Percentiles rank a stretch among this genome's conserved stretches.
These are phyloP conservation scores for Pseudogymnoascus sp. DNA, from an alignment of 2,329 filamentous ascomycete species.

Conservation along the genomic window DNA sequence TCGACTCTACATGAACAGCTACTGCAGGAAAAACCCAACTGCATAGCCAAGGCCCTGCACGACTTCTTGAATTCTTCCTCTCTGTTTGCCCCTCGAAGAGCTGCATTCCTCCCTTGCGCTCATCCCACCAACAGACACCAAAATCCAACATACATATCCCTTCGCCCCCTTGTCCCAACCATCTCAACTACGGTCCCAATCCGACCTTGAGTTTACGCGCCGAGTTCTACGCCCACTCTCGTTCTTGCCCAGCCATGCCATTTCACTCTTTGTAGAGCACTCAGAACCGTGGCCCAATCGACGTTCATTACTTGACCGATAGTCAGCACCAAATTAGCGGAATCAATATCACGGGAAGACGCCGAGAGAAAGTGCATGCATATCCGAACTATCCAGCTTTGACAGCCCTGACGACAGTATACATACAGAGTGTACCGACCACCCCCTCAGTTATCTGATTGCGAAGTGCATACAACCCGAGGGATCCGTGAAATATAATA, in stretches of 20 bases:
- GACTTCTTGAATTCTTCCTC: not conserved
- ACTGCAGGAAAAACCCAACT: not conserved
- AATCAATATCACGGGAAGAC: slow-evolving; percentile 7
- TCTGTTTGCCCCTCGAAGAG: not conserved
- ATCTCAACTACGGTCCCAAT: not conserved
- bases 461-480: not conserved
- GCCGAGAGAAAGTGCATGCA: not conserved
- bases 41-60: not conserved
- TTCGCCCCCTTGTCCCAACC: not conserved
- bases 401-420: slow-evolving; percentile 1
- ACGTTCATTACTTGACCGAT: slow-evolving; percentile 3
- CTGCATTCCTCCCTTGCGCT: not conserved
- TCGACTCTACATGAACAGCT: slow-evolving; percentile 2
- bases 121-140: slow-evolving; percentile 5
- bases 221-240: not conserved
- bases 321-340: not conserved
- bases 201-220: slow-evolving; percentile 7
- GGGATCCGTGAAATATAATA: not conserved
- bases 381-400: not conserved
- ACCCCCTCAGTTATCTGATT: not conserved
- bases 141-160: slow-evolving; percentile 8
- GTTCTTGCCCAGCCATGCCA: slow-evolving; percentile 7
- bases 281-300: slow-evolving; percentile 4
- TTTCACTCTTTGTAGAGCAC: slow-evolving; percentile 2
- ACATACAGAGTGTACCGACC: slow-evolving; percentile 5